Conservation (phyloP, 768 basidiomycete species). For the Leccinum variicolor region DNA sequence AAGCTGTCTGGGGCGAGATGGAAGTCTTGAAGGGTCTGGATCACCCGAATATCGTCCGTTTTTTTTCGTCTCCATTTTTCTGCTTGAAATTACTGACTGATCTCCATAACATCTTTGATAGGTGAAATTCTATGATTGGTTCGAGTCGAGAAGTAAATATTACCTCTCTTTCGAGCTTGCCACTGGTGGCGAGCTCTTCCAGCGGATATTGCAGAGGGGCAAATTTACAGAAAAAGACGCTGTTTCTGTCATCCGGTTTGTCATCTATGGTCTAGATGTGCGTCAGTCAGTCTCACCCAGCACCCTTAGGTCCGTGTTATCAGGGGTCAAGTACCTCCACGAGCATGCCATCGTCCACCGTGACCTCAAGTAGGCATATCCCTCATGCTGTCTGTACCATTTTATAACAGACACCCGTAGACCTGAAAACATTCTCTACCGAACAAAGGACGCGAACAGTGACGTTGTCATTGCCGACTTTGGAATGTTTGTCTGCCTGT, state of each 20-base stretch:
- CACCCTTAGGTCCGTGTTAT: conserved; percentile 64
- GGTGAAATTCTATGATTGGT: conserved; percentile 97
- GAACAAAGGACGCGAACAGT: conserved; percentile 70
- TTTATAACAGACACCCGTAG: conserved; percentile 33
- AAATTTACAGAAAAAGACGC: conserved; percentile 95
- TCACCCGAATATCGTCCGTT: conserved; percentile 84
- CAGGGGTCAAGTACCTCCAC: conserved; percentile 87
- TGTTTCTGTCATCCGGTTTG: conserved; percentile 67
- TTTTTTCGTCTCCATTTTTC: not conserved
- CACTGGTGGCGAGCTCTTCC: conserved; percentile 91
- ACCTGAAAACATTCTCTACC: conserved; percentile 95
- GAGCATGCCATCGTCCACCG: conserved; percentile 92
- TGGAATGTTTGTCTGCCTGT: conserved; percentile 69
- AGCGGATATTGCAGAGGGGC: conserved; percentile 77
- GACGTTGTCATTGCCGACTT: conserved; percentile 96
- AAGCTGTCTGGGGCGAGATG: conserved; percentile 90
- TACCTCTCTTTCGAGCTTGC: conserved; percentile 96
- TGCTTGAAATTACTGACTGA: not conserved
- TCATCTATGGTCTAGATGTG: conserved; percentile 7
- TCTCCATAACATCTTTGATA: conserved; percentile 25
- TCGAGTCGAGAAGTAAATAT: conserved; percentile 91
- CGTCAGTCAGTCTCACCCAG: not conserved
- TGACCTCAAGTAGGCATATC: conserved; percentile 74
- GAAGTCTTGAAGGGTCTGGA: conserved; percentile 85
- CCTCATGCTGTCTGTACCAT: not conserved